Percentiles rank a stretch among this genome's conserved stretches.
These are phyloP conservation scores for Vicia faba DNA, from an alignment of 306 rosid species.

Conservation along the genomic window DNA sequence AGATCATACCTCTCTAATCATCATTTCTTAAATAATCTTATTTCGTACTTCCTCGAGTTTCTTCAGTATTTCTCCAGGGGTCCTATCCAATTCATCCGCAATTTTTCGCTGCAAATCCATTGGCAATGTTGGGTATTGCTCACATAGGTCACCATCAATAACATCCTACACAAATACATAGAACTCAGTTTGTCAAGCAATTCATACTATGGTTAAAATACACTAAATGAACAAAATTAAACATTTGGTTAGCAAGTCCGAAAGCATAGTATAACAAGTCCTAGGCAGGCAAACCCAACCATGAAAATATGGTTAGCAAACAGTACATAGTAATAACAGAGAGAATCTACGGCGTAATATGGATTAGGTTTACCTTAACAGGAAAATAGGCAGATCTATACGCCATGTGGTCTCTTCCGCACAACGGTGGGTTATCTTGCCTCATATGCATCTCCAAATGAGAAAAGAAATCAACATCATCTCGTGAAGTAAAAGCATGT, in stretches of 20 bases:
- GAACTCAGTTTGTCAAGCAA: conserved; percentile 11
- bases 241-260: neutral
- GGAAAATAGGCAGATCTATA: conserved; percentile 97
- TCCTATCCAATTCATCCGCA: conserved; percentile 94
- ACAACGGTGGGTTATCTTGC: conserved; percentile 95
- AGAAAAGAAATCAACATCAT: conserved; percentile 95
- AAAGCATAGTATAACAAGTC: neutral
- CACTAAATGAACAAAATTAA: conserved; percentile 13
- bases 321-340: conserved; percentile 4
- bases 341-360: conserved; percentile 24
- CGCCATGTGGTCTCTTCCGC: conserved; percentile 99
- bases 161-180: conserved; percentile 68
- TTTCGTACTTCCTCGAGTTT: conserved; percentile 91
- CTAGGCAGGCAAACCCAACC: neutral
- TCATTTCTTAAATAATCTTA: conserved; percentile 71
- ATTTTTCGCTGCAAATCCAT: conserved; percentile 94
- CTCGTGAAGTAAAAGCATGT: conserved; percentile 93
- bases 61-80: conserved; percentile 92
- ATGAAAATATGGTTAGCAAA: conserved; percentile 23
- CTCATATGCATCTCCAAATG: conserved; percentile 98
- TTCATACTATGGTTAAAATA: neutral
- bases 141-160: conserved; percentile 97
- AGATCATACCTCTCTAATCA: conserved; percentile 42
- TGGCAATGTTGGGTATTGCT: conserved; percentile 94
- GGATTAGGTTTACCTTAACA: conserved; percentile 67